Evolutionary conservation across 2,329 filamentous ascomycete genomes (phyloP).

Genomic region (Fusarium graminum): DNA sequence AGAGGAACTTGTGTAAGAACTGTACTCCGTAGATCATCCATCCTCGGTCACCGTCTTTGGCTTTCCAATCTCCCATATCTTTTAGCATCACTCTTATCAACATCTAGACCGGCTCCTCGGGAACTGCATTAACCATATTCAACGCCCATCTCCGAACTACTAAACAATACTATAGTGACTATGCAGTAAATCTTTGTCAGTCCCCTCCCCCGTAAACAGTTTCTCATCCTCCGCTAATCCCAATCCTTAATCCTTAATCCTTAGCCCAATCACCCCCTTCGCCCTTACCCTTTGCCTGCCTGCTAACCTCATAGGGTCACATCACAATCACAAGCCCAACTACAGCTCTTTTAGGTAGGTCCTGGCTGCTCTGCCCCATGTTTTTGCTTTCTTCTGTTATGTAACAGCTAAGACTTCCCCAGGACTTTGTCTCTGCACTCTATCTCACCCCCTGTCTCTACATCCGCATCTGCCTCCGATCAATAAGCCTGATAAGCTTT

Average conservation of each 20-base stretch:
- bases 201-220: not conserved
- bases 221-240: not conserved
- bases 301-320: not conserved
- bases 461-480: conserved; percentile 6
- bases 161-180: too few relatives aligned
- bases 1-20: conserved; percentile 27
- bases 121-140: conserved; percentile 11
- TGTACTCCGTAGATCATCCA: not conserved
- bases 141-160: conserved; percentile 17
- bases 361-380: not conserved
- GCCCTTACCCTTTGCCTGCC: too few relatives aligned
- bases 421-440: conserved; percentile 3
- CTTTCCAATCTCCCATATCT: conserved; percentile 5
- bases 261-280: not conserved
- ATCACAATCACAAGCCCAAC: not conserved
- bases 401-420: conserved; percentile 16
- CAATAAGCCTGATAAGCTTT: conserved; percentile 13
- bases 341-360: not conserved
- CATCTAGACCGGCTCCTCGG: conserved; percentile 8
- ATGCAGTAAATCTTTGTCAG: not conserved
- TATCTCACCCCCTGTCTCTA: not conserved
- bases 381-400: conserved; percentile 13
- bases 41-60: conserved; percentile 11
- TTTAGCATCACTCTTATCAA: conserved; percentile 1
- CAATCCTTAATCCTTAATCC: not conserved